Conservation (phyloP, 2,329 filamentous ascomycete genomes). For the Phialophora expanda region DNA sequence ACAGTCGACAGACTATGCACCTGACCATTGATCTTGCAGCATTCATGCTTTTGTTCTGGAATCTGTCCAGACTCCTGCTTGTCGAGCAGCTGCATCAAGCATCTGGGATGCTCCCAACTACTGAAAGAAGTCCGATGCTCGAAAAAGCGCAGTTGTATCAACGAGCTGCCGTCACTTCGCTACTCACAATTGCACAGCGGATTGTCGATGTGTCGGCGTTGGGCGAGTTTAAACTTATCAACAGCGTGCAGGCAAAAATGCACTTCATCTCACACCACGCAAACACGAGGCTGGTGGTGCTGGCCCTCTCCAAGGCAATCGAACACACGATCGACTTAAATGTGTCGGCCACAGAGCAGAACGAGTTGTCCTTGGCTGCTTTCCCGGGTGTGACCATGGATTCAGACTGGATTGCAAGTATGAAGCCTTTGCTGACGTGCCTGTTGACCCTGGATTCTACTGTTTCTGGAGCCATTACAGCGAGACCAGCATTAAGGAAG, state of each 20-base stretch:
- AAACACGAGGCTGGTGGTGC: conserved; percentile 26
- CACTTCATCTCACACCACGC: conserved; percentile 30
- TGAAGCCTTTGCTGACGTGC: conserved; percentile 29
- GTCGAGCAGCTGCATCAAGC: conserved; percentile 28
- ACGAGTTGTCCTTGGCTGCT: neutral
- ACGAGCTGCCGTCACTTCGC: conserved; percentile 19
- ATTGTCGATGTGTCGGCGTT: conserved; percentile 27
- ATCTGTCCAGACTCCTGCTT: conserved; percentile 12
- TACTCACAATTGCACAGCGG: conserved; percentile 23
- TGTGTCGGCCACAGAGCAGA: conserved; percentile 1
- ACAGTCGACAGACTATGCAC: neutral
- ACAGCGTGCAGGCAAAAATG: conserved; percentile 28
- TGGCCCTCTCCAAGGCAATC: conserved; percentile 26
- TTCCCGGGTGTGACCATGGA: conserved; percentile 1
- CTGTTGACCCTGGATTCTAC: conserved; percentile 24
- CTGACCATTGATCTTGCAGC: conserved; percentile 14
- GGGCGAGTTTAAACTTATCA: conserved; percentile 28
- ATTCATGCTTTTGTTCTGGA: conserved; percentile 29
- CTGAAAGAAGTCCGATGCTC: conserved; percentile 8
- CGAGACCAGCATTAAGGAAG: conserved; percentile 21
- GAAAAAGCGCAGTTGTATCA: conserved; percentile 19
- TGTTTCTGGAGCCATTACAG: conserved; percentile 27
- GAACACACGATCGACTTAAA: conserved; percentile 30
- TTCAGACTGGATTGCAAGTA: conserved; percentile 20
- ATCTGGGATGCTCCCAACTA: conserved; percentile 8